These are phyloP conservation scores for Nakazawaea sp. DNA, from an alignment of 805 yeast species.

Conservation along the genomic window DNA sequence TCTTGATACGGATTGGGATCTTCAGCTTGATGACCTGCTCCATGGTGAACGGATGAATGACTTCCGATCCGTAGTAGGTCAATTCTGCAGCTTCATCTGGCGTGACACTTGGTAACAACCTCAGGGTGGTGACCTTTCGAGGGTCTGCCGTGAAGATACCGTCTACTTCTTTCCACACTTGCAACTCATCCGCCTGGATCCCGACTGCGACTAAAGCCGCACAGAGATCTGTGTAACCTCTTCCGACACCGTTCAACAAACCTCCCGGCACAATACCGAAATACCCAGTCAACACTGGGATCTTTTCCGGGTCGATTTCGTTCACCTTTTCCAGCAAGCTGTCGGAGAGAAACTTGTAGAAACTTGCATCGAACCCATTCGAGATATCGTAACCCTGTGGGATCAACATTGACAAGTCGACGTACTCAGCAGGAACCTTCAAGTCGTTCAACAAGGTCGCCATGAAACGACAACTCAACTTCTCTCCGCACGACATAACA, in stretches of 20 bases:
- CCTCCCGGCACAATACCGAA: conserved; percentile 98
- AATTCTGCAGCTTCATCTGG: conserved; percentile 99
- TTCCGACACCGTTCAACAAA: conserved; percentile 82
- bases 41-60: conserved; percentile 98
- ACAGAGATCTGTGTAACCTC: conserved; percentile 97
- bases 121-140: conserved; percentile 85
- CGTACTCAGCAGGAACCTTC: conserved; percentile 70
- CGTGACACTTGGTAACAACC: conserved; percentile 79
- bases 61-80: conserved; percentile 96
- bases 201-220: conserved; percentile 97
- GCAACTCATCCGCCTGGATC: conserved; percentile 83
- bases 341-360: conserved; percentile 50
- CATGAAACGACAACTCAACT: conserved; percentile 85
- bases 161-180: conserved; percentile 98
- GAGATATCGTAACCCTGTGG: conserved; percentile 52
- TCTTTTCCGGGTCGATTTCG: conserved; percentile 30
- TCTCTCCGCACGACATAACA: conserved; percentile 92
- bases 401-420: conserved; percentile 72
- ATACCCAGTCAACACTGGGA: conserved; percentile 94
- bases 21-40: conserved; percentile 95
- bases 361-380: conserved; percentile 58
- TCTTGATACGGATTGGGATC: conserved; percentile 94
- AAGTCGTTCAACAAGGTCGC: conserved; percentile 76
- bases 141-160: conserved; percentile 99
- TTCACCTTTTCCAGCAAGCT: conserved; percentile 44